phyloP scores from a whole-genome alignment of 1,284 basidiomycete genomes.

The Sanghuangporus sanghuang region DNA sequence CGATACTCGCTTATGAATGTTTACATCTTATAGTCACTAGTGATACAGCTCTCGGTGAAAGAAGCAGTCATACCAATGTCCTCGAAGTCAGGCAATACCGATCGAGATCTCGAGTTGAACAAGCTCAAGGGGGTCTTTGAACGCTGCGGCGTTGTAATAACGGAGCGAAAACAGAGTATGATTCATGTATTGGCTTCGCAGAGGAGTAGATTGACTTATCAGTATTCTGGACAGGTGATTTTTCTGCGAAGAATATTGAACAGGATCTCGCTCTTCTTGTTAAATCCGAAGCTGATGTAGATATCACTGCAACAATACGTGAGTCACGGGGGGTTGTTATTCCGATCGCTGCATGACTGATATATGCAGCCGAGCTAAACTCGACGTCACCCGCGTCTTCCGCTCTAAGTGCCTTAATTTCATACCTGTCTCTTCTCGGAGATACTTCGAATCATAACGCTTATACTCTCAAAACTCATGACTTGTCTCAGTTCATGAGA shows the following conservation, averaged over 20 bases:
- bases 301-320: conserved; percentile 45
- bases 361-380: conserved; percentile 65
- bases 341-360: neutral
- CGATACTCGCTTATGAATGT: neutral
- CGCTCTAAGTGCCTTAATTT: conserved; percentile 77
- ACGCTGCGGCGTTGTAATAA: conserved; percentile 86
- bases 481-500: conserved; percentile 92
- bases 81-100: conserved; percentile 62
- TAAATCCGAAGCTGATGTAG: conserved; percentile 37
- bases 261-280: conserved; percentile 81
- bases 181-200: conserved; percentile 8
- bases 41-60: conserved; percentile 96
- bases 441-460: conserved; percentile 81
- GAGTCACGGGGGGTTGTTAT: conserved; percentile 20
- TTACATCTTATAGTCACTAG: conserved; percentile 61
- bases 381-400: conserved; percentile 64
- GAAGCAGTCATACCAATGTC: conserved; percentile 78
- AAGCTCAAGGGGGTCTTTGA: conserved; percentile 85
- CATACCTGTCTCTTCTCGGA: conserved; percentile 80
- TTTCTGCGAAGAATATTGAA: conserved; percentile 74
- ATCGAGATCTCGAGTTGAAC: conserved; percentile 81
- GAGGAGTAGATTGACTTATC: neutral
- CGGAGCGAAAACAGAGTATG: conserved; percentile 82
- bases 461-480: conserved; percentile 82
- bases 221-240: conserved; percentile 58